phyloP scores from a whole-genome alignment of 202 grass and related monocot genomes.

The Hordeum pubiflorum region DNA sequence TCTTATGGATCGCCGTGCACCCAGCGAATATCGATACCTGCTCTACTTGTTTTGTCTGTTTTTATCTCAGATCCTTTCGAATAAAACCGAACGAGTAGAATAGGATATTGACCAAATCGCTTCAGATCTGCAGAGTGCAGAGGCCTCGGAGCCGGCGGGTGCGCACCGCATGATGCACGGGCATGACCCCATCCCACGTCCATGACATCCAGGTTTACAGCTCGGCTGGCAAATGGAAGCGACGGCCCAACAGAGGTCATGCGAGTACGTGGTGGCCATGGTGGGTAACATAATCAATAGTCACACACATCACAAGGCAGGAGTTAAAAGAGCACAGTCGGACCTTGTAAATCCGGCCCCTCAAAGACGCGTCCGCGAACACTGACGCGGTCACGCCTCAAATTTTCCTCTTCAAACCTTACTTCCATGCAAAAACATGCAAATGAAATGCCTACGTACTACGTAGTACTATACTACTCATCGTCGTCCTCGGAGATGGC shows the following conservation, averaged over 20 bases:
- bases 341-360: too few species aligned
- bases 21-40: neutral
- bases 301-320: neutral
- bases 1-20: slow-evolving; percentile 6
- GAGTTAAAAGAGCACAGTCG: too few species aligned
- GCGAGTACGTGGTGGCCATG: neutral
- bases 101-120: neutral
- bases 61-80: too few species aligned
- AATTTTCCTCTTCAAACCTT: too few species aligned
- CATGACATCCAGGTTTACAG: neutral
- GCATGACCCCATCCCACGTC: neutral
- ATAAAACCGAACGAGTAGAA: neutral
- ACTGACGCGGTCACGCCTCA: too few species aligned
- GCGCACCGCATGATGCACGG: neutral
- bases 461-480: too few species aligned
- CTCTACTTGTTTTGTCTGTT: too few species aligned
- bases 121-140: slow-evolving; percentile 11
- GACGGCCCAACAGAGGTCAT: slow-evolving; percentile 16
- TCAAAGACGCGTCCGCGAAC: too few species aligned
- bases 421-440: too few species aligned
- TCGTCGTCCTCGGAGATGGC: too few species aligned
- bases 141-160: neutral
- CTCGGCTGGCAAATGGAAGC: neutral
- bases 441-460: too few species aligned
- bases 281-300: neutral